These are phyloP conservation scores for Saccharomycopsis amapae DNA, from an alignment of 805 yeast genomes.

Conservation along the genomic window DNA sequence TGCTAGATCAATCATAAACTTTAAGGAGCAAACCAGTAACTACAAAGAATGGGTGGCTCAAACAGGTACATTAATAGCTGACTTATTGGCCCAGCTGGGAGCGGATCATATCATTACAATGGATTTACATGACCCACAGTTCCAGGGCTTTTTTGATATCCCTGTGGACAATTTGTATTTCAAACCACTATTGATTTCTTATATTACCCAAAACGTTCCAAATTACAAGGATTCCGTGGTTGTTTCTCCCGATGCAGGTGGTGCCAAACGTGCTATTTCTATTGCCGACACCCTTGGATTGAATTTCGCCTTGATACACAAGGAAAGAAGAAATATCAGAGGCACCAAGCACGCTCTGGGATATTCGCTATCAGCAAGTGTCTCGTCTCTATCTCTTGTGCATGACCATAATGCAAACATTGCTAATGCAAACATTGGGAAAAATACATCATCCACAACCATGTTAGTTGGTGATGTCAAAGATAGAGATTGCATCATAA, in stretches of 20 bases:
- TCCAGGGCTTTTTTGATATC: slow-evolving; percentile 93
- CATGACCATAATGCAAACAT: neutral
- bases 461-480: slow-evolving; percentile 95
- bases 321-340: slow-evolving; percentile 63
- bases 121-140: slow-evolving; percentile 98
- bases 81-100: slow-evolving; percentile 82
- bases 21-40: slow-evolving; percentile 46
- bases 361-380: neutral
- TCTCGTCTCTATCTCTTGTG: neutral
- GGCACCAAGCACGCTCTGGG: slow-evolving; percentile 11
- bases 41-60: slow-evolving; percentile 95
- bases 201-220: slow-evolving; percentile 73
- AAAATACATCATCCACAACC: slow-evolving; percentile 47
- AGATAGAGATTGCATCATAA: slow-evolving; percentile 76
- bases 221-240: slow-evolving; percentile 76
- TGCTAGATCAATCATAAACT: slow-evolving; percentile 22
- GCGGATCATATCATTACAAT: slow-evolving; percentile 95
- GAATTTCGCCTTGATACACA: slow-evolving; percentile 91
- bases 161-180: slow-evolving; percentile 94
- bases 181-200: slow-evolving; percentile 79
- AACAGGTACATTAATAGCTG: slow-evolving; percentile 87
- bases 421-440: neutral
- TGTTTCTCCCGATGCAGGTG: slow-evolving; percentile 98
- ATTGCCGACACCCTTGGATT: slow-evolving; percentile 86
- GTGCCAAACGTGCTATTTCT: slow-evolving; percentile 94